Evolutionary conservation across 768 basidiomycete species (phyloP).

Genomic region (Mycena polygramma): DNA sequence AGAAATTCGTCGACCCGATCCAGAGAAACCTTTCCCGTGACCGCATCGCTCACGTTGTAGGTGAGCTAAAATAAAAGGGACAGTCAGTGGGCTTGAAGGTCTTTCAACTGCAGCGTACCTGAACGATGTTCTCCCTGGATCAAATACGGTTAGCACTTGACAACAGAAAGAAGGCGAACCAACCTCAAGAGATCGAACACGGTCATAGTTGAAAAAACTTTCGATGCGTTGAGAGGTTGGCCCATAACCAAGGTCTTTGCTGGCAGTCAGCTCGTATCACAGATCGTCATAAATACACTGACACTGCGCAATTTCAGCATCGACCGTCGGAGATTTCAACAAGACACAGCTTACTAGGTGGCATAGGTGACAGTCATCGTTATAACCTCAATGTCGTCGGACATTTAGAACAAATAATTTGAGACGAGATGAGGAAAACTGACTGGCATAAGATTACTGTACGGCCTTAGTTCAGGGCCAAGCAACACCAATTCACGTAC

Average conservation of each 20-base stretch:
- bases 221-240: slow-evolving; percentile 23
- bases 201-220: slow-evolving; percentile 50
- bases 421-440: background rate
- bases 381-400: slow-evolving; percentile 26
- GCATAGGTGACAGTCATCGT: slow-evolving; percentile 64
- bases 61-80: background rate
- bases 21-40: slow-evolving; percentile 68
- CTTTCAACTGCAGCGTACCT: background rate
- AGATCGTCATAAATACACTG: slow-evolving; percentile 22
- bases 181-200: slow-evolving; percentile 63
- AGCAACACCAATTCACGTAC: slow-evolving; percentile 18
- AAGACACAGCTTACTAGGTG: slow-evolving; percentile 45
- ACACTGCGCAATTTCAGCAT: slow-evolving; percentile 46
- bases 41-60: background rate
- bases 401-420: slow-evolving; percentile 29
- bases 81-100: background rate
- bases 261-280: slow-evolving; percentile 27
- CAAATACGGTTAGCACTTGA: background rate
- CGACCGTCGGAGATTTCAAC: background rate
- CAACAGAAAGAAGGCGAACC: background rate
- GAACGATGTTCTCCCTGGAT: slow-evolving; percentile 6
- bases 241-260: slow-evolving; percentile 19
- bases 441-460: slow-evolving; percentile 45
- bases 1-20: slow-evolving; percentile 64
- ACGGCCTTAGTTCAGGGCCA: slow-evolving; percentile 43